Evolutionary conservation across 1,284 basidiomycete species (phyloP), one percentile per base, ranked within the genome.

Genomic region (Moniliophthora roreri): DNA sequence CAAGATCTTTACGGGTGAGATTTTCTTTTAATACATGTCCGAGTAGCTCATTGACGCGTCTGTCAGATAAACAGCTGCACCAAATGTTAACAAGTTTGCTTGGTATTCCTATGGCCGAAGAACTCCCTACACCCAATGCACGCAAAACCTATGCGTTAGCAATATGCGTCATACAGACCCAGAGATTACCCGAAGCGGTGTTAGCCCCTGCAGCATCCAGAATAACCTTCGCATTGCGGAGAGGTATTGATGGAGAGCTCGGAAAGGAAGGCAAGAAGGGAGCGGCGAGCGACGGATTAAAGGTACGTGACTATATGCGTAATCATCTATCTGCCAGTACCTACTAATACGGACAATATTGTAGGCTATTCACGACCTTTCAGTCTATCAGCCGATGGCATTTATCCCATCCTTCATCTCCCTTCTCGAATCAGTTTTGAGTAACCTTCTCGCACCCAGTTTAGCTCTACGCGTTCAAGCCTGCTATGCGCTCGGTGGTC

Each of bases 251-350:
- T 53, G 90, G 90, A 10, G 85, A 91, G 55, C 79, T 92, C 16
- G 90, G 89, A 2, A 89, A 89, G 63, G 90, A 92, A 67, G 89
- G 89, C 8, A 91, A 91, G 72, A 91, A 89, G 61, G 89, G 90
- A 0, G 82, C 89, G 2, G 78, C 76, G 1, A 84, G 77, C 37
- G 89, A 92, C 64, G 87, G 85, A 16, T 74, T 91, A 42, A 87
- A 82, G 78, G 87, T 85, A 63, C 53, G 63, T 62, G 50, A 58
- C 48, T 52, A 40, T 24, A 54, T 11, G 38, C 26, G 55, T 53
- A 42, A 48, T 57, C 54, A 28, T 36, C 55, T 38, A 52, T 35
- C 49, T 15, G 20, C 9, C 10, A n/a, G 15, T 18, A 10, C 20
- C n/a, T n/a, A 26, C 16, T 41, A 20, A 34, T 42, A 34, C 62